Base-by-base conservation (phyloP, 2,329 filamentous ascomycete genomes). In the Fusarium abutilonis region DNA sequence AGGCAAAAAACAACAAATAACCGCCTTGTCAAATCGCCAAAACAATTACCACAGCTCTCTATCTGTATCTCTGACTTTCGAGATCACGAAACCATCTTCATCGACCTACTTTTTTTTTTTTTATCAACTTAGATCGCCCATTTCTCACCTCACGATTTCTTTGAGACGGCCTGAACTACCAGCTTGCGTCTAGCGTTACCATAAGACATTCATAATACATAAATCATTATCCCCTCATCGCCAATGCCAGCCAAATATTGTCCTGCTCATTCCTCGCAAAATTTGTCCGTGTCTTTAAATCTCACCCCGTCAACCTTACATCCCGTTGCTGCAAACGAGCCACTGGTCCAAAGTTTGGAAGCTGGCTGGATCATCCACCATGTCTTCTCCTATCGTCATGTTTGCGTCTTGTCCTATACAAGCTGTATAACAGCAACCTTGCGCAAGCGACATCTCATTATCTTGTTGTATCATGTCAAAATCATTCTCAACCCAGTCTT, bases 301-400 rank as follows among this genome's bases (percentile, higher is more conserved):
- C 38, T 26, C 17, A 28, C 5, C 15, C 17, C 19, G 56, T 36
- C 19, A 41, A 39, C 23, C 17, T 47, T 44, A 34, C 9, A 35
- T 41, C 29, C n/a, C 15, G 13, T 44, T 48, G 11, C 45, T 34
- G 9, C 41, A 38, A 52, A 40, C 21, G 38, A 60, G 52, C 65
- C 64, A 70, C n/a, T 70, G 49, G 28, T 67, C 54, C 23, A 68
- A 42, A 32, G 57, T 61, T 13, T 53, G 42, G 41, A 69, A 62
- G 17, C 31, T 45, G 17, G 28, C 36, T 32, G 55, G 53, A 38
- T 63, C 51, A 10, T 47, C 28, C n/a, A 21, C 15, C 19, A 21
- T 17, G 6, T 34, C 19, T 10, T 42, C 42, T 35, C 15, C 42
- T 17, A 31, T 45, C 31, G 15, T n/a, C 13, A 39, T 21, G 17